Evolutionary conservation across 164 flowering plant genomes (phyloP).

Genomic region (Tetracentron sinense): DNA sequence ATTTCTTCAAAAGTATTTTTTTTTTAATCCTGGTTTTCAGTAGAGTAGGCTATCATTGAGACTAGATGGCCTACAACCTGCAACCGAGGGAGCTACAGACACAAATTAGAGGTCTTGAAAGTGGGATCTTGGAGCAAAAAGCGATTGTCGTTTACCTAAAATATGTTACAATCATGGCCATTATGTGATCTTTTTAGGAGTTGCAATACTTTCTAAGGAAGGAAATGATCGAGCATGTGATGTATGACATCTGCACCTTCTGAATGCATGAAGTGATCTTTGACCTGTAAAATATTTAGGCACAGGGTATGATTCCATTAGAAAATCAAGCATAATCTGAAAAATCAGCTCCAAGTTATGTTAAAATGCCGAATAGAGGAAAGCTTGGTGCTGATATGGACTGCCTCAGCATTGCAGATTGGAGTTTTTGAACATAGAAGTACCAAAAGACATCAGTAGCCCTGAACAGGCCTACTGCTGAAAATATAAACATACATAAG

Average conservation of each 20-base stretch:
- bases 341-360: too few species aligned
- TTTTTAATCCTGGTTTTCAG: not conserved
- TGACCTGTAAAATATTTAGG: constrained; percentile 49
- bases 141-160: constrained; percentile 2
- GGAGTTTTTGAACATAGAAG: too few species aligned
- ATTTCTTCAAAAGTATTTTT: not conserved
- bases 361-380: too few species aligned
- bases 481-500: too few species aligned
- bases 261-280: constrained; percentile 53
- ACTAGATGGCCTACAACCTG: not conserved
- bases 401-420: too few species aligned
- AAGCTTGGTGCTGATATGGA: too few species aligned
- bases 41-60: not conserved
- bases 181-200: not conserved
- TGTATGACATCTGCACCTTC: constrained; percentile 90
- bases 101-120: not conserved
- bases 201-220: constrained; percentile 24
- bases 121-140: not conserved
- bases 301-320: not conserved
- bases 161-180: not conserved
- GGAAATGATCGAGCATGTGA: constrained; percentile 90
- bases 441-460: too few species aligned
- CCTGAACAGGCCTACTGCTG: too few species aligned
- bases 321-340: too few species aligned
- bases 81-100: not conserved